These are phyloP conservation scores for Pouteria glomerata DNA, from an alignment of 148 eudicot genomes.

Conservation along the genomic window DNA sequence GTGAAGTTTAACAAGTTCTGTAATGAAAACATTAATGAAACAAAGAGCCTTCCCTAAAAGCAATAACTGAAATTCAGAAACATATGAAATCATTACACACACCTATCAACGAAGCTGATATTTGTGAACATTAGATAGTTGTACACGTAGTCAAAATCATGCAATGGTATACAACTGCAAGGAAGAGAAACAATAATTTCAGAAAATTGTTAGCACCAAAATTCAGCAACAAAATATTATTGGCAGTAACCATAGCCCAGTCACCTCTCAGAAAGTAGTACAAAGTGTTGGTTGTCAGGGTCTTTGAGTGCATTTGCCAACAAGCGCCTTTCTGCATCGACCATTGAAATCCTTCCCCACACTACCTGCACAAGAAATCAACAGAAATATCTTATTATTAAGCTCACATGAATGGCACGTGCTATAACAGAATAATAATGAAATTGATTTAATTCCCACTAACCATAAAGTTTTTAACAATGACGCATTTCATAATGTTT, in stretches of 20 bases:
- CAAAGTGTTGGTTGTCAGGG: constrained; percentile 87
- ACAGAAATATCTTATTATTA: background rate
- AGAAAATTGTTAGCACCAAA: background rate
- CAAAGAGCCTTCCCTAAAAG: background rate
- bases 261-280: constrained; percentile 96
- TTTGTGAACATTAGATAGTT: constrained; percentile 80
- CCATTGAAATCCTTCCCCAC: constrained; percentile 98
- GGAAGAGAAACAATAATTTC: constrained; percentile 16
- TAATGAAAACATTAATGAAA: background rate
- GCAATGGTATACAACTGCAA: constrained; percentile 93
- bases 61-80: background rate
- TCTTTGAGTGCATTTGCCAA: constrained; percentile 85
- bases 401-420: background rate
- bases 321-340: constrained; percentile 93
- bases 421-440: background rate
- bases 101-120: constrained; percentile 91
- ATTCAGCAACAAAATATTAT: background rate
- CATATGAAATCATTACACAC: constrained; percentile 16
- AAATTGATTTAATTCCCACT: background rate
- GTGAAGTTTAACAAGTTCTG: background rate
- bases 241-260: background rate
- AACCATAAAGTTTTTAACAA: background rate
- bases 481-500: background rate
- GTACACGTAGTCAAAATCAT: constrained; percentile 75
- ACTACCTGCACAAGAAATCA: constrained; percentile 54